A percentile compares a stretch with the other conserved stretches of the same genome.
These are phyloP conservation scores for Teunomyces stri DNA, from an alignment of 805 yeast species.

Conservation along the genomic window DNA sequence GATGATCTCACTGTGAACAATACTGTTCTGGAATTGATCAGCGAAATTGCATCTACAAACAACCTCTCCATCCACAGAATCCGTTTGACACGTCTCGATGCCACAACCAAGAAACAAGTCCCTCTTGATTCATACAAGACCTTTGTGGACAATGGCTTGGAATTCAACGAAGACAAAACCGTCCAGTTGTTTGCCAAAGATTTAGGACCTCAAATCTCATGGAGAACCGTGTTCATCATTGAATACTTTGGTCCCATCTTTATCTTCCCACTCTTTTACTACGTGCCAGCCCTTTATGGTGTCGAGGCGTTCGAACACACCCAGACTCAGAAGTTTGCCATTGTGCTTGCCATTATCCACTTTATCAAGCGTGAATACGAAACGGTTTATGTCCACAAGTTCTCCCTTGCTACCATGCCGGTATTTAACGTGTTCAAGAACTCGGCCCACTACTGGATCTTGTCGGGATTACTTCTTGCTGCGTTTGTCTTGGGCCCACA, in stretches of 20 bases:
- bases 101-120: constrained; percentile 29
- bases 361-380: constrained; percentile 87
- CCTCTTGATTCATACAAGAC: constrained; percentile 47
- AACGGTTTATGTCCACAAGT: constrained; percentile 78
- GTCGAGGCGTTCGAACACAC: constrained; percentile 43
- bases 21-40: constrained; percentile 43
- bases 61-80: constrained; percentile 26
- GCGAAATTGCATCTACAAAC: constrained; percentile 44
- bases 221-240: constrained; percentile 85
- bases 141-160: constrained; percentile 45
- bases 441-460: constrained; percentile 88
- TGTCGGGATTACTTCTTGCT: constrained; percentile 65
- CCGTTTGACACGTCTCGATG: constrained; percentile 46
- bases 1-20: constrained; percentile 30
- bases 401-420: constrained; percentile 93
- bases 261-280: constrained; percentile 70
- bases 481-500: constrained; percentile 45
- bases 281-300: constrained; percentile 31
- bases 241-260: constrained; percentile 91
- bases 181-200: constrained; percentile 70
- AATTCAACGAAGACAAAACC: constrained; percentile 26
- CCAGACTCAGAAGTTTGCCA: constrained; percentile 53
- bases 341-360: constrained; percentile 62
- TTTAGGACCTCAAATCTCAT: constrained; percentile 87
- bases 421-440: constrained; percentile 81